Conservation (phyloP, 441 rosid species). For the Melastoma candidum region DNA sequence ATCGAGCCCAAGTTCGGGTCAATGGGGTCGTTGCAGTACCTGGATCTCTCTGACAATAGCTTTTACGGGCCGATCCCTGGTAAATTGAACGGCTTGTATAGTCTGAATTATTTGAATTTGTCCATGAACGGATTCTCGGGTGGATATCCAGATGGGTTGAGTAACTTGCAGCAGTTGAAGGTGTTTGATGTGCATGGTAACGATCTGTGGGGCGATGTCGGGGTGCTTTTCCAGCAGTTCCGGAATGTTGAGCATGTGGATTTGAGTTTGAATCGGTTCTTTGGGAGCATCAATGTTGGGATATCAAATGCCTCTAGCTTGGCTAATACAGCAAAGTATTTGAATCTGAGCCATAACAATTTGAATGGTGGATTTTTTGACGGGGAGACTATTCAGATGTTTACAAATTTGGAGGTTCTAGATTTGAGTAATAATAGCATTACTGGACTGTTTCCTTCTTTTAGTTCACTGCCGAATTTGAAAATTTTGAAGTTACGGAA, state of each 20-base stretch:
- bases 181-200: slow-evolving; percentile 65
- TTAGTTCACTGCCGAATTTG: slow-evolving; percentile 41
- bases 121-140: slow-evolving; percentile 64
- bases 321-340: slow-evolving; percentile 47
- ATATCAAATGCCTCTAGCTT: slow-evolving; percentile 54
- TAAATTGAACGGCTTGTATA: slow-evolving; percentile 68
- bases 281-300: slow-evolving; percentile 39
- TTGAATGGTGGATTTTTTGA: slow-evolving; percentile 49
- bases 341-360: slow-evolving; percentile 61
- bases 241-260: slow-evolving; percentile 73
- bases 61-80: slow-evolving; percentile 87
- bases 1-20: slow-evolving; percentile 74
- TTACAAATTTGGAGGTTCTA: slow-evolving; percentile 55
- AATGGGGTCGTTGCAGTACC: slow-evolving; percentile 45
- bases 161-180: slow-evolving; percentile 68
- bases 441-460: slow-evolving; percentile 53
- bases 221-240: slow-evolving; percentile 39
- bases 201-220: slow-evolving; percentile 46
- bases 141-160: slow-evolving; percentile 44
- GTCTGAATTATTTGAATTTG: slow-evolving; percentile 56
- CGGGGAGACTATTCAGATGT: slow-evolving; percentile 38
- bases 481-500: slow-evolving; percentile 46
- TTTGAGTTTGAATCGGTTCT: slow-evolving; percentile 63
- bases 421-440: slow-evolving; percentile 53
- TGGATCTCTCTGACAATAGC: slow-evolving; percentile 76